Percentiles rank a stretch among this genome's conserved stretches.
Conservation (phyloP, 2,329 filamentous ascomycete genomes). For the Trichoderma sp. region DNA sequence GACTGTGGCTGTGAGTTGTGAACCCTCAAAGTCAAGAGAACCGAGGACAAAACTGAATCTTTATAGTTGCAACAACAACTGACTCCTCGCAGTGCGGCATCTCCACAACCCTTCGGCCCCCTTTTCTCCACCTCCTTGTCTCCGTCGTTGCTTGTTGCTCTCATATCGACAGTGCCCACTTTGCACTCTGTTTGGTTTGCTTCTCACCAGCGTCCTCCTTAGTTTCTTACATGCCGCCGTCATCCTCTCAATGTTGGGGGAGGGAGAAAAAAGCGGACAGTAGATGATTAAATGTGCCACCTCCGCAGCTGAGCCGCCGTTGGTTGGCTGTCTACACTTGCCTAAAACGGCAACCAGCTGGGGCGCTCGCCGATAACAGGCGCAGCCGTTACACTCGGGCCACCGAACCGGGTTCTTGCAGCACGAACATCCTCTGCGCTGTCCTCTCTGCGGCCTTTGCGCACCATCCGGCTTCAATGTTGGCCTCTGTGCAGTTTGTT, state of each 20-base stretch:
- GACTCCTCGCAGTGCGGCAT: neutral
- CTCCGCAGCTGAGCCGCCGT: neutral
- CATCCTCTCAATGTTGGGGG: neutral
- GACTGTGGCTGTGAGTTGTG: neutral
- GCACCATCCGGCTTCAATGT: too few species aligned
- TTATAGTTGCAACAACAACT: neutral
- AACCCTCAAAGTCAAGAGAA: neutral
- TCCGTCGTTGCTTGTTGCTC: neutral
- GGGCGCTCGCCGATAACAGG: neutral
- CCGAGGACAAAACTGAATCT: neutral
- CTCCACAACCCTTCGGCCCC: neutral
- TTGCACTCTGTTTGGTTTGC: neutral
- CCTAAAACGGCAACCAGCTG: neutral
- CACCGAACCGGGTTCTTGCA: too few species aligned
- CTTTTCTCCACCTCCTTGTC: neutral
- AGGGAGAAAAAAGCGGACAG: too few species aligned
- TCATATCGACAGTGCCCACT: neutral
- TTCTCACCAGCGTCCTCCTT: too few species aligned
- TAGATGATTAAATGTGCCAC: neutral
- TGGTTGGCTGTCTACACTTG: conserved; percentile 10
- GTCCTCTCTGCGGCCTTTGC: neutral
- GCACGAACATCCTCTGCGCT: neutral
- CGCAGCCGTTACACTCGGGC: too few species aligned
- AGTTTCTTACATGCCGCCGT: too few species aligned
- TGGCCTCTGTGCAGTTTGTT: neutral